Evolutionary conservation across 805 yeast species (phyloP).

Genomic region (Yamadazyma ubonensis): DNA sequence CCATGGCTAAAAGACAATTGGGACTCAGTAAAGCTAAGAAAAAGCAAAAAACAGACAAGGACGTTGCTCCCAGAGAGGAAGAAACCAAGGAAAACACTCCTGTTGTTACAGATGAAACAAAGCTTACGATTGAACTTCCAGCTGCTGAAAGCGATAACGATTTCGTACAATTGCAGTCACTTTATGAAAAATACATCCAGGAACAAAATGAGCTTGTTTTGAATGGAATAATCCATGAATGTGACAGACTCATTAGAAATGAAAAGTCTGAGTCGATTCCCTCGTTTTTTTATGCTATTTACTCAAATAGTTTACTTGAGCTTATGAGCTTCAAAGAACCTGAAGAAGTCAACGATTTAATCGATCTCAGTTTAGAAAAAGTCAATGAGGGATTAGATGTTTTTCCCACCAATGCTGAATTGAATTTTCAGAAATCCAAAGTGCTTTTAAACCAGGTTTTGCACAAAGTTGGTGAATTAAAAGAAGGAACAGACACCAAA

Average conservation of each 20-base stretch:
- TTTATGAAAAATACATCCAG: slow-evolving; percentile 63
- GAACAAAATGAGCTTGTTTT: slow-evolving; percentile 63
- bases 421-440: slow-evolving; percentile 54
- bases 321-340: slow-evolving; percentile 50
- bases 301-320: slow-evolving; percentile 69
- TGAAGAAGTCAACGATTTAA: slow-evolving; percentile 38
- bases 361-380: slow-evolving; percentile 70
- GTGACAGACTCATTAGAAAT: slow-evolving; percentile 72
- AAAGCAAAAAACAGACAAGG: slow-evolving; percentile 16
- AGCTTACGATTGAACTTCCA: slow-evolving; percentile 58
- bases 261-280: slow-evolving; percentile 23
- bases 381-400: slow-evolving; percentile 54
- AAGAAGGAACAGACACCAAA: background rate
- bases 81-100: background rate
- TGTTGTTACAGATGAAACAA: slow-evolving; percentile 6
- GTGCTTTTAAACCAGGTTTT: slow-evolving; percentile 60
- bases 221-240: slow-evolving; percentile 89
- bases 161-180: slow-evolving; percentile 67
- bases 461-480: slow-evolving; percentile 41
- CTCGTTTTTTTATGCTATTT: slow-evolving; percentile 65
- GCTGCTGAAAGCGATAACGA: slow-evolving; percentile 76
- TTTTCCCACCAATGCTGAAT: slow-evolving; percentile 45
- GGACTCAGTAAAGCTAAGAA: slow-evolving; percentile 46
- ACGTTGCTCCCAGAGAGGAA: background rate
- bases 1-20: slow-evolving; percentile 33